Conservation (phyloP, 805 yeast species). For the Wickerhamiella azymoides region DNA sequence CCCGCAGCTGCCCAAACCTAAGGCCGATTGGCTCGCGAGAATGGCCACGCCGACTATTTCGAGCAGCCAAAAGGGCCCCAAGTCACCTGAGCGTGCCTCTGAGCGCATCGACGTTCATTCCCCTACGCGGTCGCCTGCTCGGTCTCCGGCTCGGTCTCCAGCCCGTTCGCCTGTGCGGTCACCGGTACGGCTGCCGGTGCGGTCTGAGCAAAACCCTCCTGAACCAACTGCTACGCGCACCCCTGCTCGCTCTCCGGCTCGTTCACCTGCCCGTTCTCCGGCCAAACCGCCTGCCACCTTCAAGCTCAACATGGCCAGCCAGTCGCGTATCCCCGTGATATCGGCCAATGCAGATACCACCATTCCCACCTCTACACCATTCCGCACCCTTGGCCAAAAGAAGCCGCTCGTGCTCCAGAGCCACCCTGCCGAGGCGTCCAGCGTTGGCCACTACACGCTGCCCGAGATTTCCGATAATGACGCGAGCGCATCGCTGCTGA, state of each 20-base stretch:
- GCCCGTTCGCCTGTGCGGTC: neutral
- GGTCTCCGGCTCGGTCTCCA: neutral
- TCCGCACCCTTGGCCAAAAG: constrained; percentile 2
- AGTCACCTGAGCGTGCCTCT: neutral
- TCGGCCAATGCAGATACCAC: constrained; percentile 1
- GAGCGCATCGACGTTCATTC: neutral
- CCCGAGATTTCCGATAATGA: constrained; percentile 39
- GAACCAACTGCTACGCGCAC: neutral
- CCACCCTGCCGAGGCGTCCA: neutral
- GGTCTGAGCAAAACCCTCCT: too few relatives aligned
- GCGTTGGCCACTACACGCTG: constrained; percentile 9
- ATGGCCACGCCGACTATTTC: neutral
- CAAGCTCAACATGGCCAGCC: constrained; percentile 29
- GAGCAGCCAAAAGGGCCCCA: neutral
- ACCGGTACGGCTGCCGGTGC: neutral
- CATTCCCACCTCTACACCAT: constrained; percentile 1
- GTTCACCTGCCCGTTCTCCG: neutral
- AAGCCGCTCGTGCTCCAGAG: constrained; percentile 2
- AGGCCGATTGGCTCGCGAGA: neutral
- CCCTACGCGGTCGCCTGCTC: neutral
- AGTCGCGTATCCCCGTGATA: constrained; percentile 71
- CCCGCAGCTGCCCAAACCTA: neutral
- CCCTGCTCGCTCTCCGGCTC: neutral
- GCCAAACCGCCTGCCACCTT: neutral
- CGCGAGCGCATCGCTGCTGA: constrained; percentile 34